Conservation (phyloP, 73 alveolate species). For the Urostyla sp. region DNA sequence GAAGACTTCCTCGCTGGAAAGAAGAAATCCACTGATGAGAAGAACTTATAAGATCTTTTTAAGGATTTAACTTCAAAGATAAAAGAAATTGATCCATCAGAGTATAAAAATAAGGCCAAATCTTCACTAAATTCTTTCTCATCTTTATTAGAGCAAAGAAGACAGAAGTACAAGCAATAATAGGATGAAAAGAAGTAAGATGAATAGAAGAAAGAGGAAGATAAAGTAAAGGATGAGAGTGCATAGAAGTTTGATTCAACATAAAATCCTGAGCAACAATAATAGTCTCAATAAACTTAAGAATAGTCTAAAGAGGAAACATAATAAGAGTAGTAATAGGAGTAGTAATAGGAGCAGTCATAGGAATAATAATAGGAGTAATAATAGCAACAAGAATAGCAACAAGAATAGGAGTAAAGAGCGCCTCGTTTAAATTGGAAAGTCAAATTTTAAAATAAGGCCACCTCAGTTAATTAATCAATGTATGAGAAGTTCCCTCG, state of each 20-base stretch:
- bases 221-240: neutral
- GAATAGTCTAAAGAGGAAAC: neutral
- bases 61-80: conserved; percentile 24
- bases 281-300: neutral
- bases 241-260: conserved; percentile 7
- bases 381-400: conserved; percentile 11
- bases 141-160: conserved; percentile 17
- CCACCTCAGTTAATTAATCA: neutral
- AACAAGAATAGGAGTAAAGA: neutral
- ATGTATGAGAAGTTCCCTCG: conserved; percentile 54
- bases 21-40: conserved; percentile 32
- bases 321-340: neutral
- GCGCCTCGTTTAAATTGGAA: neutral
- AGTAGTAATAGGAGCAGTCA: neutral
- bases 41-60: conserved; percentile 58
- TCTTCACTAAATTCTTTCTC: conserved; percentile 31
- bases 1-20: conserved; percentile 48
- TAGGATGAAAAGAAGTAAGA: neutral
- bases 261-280: neutral
- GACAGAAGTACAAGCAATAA: conserved; percentile 12
- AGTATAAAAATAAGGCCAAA: neutral
- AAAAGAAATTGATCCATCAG: conserved; percentile 20
- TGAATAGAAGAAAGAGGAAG: conserved; percentile 3
- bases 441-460: neutral
- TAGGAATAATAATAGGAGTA: conserved; percentile 3